These are phyloP conservation scores for Vigna trinervia DNA, from an alignment of 306 rosid species.

Conservation along the genomic window DNA sequence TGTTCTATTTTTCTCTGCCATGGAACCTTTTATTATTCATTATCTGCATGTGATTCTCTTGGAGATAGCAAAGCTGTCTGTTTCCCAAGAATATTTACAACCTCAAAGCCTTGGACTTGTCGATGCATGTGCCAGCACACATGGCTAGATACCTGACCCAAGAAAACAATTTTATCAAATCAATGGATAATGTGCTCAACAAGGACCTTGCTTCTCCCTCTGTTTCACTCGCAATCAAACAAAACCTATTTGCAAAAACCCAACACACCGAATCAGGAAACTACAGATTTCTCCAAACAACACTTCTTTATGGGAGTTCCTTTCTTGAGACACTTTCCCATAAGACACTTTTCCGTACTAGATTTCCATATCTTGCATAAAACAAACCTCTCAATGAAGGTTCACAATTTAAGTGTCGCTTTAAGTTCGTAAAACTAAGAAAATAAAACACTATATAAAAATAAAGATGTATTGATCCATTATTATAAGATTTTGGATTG, in stretches of 20 bases:
- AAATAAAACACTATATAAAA: too few species aligned
- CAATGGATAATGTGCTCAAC: not conserved
- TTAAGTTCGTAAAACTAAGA: too few species aligned
- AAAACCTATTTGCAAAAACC: slow-evolving; percentile 16
- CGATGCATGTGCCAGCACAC: slow-evolving; percentile 55
- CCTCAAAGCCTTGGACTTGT: slow-evolving; percentile 55
- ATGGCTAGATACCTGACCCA: slow-evolving; percentile 45
- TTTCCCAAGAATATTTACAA: slow-evolving; percentile 44
- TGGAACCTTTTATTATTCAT: slow-evolving; percentile 43
- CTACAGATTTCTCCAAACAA: slow-evolving; percentile 15
- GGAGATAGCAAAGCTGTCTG: slow-evolving; percentile 46
- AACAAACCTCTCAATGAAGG: not conserved
- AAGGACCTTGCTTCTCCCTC: slow-evolving; percentile 29
- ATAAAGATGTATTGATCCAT: too few species aligned
- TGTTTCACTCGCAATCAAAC: slow-evolving; percentile 30
- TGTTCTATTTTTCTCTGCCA: slow-evolving; percentile 36
- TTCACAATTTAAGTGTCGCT: too few species aligned
- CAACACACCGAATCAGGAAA: slow-evolving; percentile 10
- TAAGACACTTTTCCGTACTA: slow-evolving; percentile 5
- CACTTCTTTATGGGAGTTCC: not conserved
- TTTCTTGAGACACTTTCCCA: not conserved
- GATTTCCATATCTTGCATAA: not conserved
- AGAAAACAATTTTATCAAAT: slow-evolving; percentile 32
- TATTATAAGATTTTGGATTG: too few species aligned
- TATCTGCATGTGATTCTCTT: slow-evolving; percentile 53